These are phyloP conservation scores for Mycena vulgaris DNA, from an alignment of 768 basidiomycete species.

Conservation along the genomic window DNA sequence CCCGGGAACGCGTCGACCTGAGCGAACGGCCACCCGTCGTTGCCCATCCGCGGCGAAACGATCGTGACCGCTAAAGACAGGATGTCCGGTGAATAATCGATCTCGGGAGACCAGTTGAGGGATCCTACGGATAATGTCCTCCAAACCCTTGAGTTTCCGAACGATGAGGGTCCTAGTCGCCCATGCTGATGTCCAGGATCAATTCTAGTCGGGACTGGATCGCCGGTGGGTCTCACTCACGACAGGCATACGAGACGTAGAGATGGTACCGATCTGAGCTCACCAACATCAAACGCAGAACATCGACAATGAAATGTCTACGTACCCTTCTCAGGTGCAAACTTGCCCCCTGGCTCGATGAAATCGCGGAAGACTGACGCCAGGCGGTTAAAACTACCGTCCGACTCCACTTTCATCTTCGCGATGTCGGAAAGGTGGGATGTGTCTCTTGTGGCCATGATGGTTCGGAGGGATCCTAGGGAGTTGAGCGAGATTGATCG, in stretches of 20 bases:
- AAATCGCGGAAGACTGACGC: conserved; percentile 62
- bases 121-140: conserved; percentile 83
- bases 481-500: not conserved
- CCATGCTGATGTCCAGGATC: conserved; percentile 73
- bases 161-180: conserved; percentile 92
- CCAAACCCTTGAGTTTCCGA: conserved; percentile 92
- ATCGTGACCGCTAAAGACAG: conserved; percentile 73
- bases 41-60: conserved; percentile 91
- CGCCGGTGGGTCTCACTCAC: conserved; percentile 50
- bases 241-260: conserved; percentile 78
- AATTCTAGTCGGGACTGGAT: not conserved
- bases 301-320: not conserved
- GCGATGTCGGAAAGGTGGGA: conserved; percentile 57
- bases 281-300: not conserved
- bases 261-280: conserved; percentile 75
- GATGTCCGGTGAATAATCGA: not conserved
- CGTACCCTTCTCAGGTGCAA: conserved; percentile 74
- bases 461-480: not conserved
- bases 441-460: conserved; percentile 20
- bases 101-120: not conserved
- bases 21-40: conserved; percentile 91
- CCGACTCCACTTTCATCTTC: conserved; percentile 57
- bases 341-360: conserved; percentile 66
- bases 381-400: conserved; percentile 71
- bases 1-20: conserved; percentile 76